Conservation (phyloP, 2,329 filamentous ascomycete genomes). For the Coniella lustricola region DNA sequence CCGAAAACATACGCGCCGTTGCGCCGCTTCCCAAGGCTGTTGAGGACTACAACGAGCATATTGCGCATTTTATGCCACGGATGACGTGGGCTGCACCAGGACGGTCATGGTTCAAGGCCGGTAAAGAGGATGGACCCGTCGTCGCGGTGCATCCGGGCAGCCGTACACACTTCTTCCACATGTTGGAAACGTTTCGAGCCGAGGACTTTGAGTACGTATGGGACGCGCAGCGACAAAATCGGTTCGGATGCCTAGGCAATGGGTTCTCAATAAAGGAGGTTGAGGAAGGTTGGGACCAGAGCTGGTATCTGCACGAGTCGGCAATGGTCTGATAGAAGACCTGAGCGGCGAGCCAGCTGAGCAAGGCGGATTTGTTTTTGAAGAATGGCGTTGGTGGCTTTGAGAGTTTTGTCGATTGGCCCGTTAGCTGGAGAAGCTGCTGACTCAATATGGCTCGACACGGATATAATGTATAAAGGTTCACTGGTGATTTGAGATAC, state of each 20-base stretch:
- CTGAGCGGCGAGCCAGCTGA: neutral
- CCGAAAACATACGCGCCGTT: conserved; percentile 41
- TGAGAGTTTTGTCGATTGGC: neutral
- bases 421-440: neutral
- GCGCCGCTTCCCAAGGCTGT: conserved; percentile 38
- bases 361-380: neutral
- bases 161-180: conserved; percentile 45
- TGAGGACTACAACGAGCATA: conserved; percentile 44
- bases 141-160: conserved; percentile 45
- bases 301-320: conserved; percentile 36
- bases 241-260: conserved; percentile 46
- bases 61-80: conserved; percentile 44
- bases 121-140: conserved; percentile 35
- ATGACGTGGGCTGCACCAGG: conserved; percentile 41
- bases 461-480: too few relatives aligned
- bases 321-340: conserved; percentile 3
- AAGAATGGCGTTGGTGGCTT: neutral
- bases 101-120: conserved; percentile 46
- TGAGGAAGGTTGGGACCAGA: conserved; percentile 28
- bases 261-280: conserved; percentile 43
- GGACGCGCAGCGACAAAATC: conserved; percentile 29
- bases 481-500: too few relatives aligned
- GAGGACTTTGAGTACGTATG: conserved; percentile 49
- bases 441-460: neutral
- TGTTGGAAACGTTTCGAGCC: conserved; percentile 41